Base-by-base conservation (phyloP, 768 basidiomycete genomes). In the Mrakia gelida region DNA sequence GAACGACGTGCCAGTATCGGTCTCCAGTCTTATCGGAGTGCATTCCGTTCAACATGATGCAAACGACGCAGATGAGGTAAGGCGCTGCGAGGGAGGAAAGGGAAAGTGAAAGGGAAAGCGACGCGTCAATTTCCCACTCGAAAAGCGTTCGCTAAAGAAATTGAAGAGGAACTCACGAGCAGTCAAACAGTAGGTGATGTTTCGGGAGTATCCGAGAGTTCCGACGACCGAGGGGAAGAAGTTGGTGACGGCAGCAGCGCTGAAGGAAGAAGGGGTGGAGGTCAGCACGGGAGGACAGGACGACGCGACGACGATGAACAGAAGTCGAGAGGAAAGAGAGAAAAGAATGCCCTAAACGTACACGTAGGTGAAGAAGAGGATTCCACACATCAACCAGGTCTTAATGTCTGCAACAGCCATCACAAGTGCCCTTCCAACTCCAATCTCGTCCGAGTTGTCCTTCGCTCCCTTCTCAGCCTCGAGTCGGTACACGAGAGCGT, bases 241-340 rank as follows among this genome's bases (percentile, higher is more conserved):
- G 80, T 82, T 83, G 43, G 82, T 82, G 75, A 84, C 81, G 1
- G 80, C 79, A 9, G 82, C 82, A 45, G 81, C 81, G 54, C 83
- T 82, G 76, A 11, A 28, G 38, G 41, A 65, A 10, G 26, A 61
- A n/a, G n/a, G n/a, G n/a, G n/a, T n/a, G n/a, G n/a, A n/a, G n/a
- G n/a, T n/a, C n/a, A n/a, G n/a, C n/a, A n/a, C n/a, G n/a, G n/a
- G n/a, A n/a, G n/a, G n/a, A n/a, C n/a, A n/a, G n/a, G n/a, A n/a
- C 13, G 18, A 16, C 8, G 18, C 13, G 54, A 56, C 11, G 54
- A 56, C 8, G 8, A 9, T 26, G 13, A 56, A n/a, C 10, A 2
- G 18, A 56, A 56, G 21, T n/a, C 54, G 18, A 56, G 54, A 56
- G 21, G 45, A 45, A 3, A 16, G 45, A 45, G 15, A 45, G 45